Base-by-base conservation (phyloP, 2,329 filamentous ascomycete genomes). In the Colletotrichum coccodes region DNA sequence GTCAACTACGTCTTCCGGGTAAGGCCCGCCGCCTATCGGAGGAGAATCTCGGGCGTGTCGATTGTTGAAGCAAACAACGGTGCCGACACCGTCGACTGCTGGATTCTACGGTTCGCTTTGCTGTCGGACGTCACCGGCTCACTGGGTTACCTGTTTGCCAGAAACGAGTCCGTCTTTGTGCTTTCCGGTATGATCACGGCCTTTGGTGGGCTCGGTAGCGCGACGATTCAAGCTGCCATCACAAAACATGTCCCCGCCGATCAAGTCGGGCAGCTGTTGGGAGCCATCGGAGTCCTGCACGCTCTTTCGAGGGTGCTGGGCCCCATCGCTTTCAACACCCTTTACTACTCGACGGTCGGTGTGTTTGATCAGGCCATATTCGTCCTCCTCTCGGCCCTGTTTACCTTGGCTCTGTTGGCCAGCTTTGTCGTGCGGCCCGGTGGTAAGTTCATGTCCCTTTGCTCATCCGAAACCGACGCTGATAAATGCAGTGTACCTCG, bases 211-310 rank as follows among this genome's bases (percentile, higher is more conserved):
- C 90, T 98, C 52, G 95, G 92, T 0, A 92, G 91, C 40, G 95
- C 96, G 1, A 96, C 93, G 0, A 85, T 97, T 57, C 94, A 97
- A 76, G 91, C 93, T 1, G 88, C 92, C 0, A 83, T 98, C 58
- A 98, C 94, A 23, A 98, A 98, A 77, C 96, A 98, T 78, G 91
- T 98, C 0, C 94, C 95, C 0, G 85, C 90, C 0, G 92, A 96
- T 71, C 88, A 89, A 53, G 91, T 96, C 0, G 96, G 96, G 0
- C 91, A 96, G 77, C 83, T 98, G n/a, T 86, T 99, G 0, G 96
- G 96, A 26, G 95, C 94, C 1, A 92, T 91, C 18, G 96, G 95
- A 0, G 84, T 98, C 70, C 81, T 98, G 66, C 95, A 98, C 79
- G 92, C 94, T 1, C 81, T 97, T 40, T 89, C 93, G 3, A 86